A percentile compares a stretch with the other conserved stretches of the same genome.
These are phyloP conservation scores for Monosporascus sp. DNA, from an alignment of 2,329 filamentous ascomycete species.

Conservation along the genomic window DNA sequence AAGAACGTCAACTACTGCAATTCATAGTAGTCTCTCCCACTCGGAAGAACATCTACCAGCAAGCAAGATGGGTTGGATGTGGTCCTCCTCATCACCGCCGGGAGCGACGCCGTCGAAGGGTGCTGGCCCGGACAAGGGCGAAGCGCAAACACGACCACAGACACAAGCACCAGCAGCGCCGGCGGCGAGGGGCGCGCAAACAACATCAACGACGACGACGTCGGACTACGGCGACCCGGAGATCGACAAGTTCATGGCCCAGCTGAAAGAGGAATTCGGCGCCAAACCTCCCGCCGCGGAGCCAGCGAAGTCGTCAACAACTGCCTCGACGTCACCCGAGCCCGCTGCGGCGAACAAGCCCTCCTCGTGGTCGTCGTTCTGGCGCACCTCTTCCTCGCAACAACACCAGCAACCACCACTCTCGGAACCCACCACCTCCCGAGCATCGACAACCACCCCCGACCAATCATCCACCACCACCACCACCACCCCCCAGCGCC, in stretches of 20 bases:
- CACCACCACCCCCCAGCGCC: conserved; percentile 10
- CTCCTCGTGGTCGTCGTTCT: conserved; percentile 22
- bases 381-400: conserved; percentile 20
- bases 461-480: conserved; percentile 19
- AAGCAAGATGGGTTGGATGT: conserved; percentile 57
- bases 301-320: not conserved
- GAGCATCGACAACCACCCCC: conserved; percentile 6
- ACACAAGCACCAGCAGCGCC: conserved; percentile 11
- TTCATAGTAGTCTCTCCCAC: too few relatives aligned
- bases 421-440: conserved; percentile 17
- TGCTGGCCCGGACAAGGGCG: conserved; percentile 1
- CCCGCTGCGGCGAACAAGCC: not conserved
- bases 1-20: not conserved
- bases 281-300: conserved; percentile 12
- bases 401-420: conserved; percentile 22
- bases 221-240: conserved; percentile 38
- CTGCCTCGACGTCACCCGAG: not conserved
- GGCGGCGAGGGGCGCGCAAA: conserved; percentile 15
- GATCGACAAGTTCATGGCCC: conserved; percentile 48
- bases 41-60: not conserved
- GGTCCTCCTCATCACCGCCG: conserved; percentile 39
- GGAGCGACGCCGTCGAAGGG: conserved; percentile 19
- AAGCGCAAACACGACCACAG: not conserved
- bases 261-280: conserved; percentile 21
- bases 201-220: conserved; percentile 12